Base-by-base conservation (phyloP, 1,139 yeast species). In the Pichia sp. region DNA sequence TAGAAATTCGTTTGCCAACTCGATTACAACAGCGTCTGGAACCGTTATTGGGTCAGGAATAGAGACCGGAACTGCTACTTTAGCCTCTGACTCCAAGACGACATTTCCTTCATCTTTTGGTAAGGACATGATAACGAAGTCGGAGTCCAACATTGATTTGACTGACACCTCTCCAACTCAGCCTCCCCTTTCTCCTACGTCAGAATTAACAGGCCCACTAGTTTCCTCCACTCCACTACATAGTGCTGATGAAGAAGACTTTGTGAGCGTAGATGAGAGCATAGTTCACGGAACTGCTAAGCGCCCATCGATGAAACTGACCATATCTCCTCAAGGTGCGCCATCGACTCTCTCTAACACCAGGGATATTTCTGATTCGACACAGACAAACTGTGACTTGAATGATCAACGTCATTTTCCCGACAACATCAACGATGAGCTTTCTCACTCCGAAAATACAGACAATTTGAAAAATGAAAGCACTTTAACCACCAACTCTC, bases 101-200 rank as follows among this genome's bases (percentile, higher is more conserved):
- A 13, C 5, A 12, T 31, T 31, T 16, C 36, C 46, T 12, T 12
- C 49, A 3, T 7, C 40, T 7, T 45, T 39, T 30, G 37, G 44
- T 12, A 34, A 44, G 18, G 39, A 37, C 13, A 13, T 30, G 19
- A 12, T 40, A 2, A 26, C 41, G 3, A 43, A 46, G 21, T 53
- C 56, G 21, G 23, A 43, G 41, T 55, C 56, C 9, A 55, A 51
- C 45, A 48, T 56, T 31, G 48, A 56, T 51, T 39, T 56, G 36
- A 31, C 10, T 16, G 36, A 31, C 16, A n/a, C 36, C 1, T 31
- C 36, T 5, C 36, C 16, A 31, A 12, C 36, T 5, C 36, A 31
- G 2, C 36, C 36, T 12, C 36, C 36, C 2, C 6, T 12, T 9
- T 31, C 36, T 31, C 36, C 36, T 6, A 39, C 41, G 5, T 39